phyloP scores from a whole-genome alignment of 208 protist genomes.

The Balamuthia mandrillaris region DNA sequence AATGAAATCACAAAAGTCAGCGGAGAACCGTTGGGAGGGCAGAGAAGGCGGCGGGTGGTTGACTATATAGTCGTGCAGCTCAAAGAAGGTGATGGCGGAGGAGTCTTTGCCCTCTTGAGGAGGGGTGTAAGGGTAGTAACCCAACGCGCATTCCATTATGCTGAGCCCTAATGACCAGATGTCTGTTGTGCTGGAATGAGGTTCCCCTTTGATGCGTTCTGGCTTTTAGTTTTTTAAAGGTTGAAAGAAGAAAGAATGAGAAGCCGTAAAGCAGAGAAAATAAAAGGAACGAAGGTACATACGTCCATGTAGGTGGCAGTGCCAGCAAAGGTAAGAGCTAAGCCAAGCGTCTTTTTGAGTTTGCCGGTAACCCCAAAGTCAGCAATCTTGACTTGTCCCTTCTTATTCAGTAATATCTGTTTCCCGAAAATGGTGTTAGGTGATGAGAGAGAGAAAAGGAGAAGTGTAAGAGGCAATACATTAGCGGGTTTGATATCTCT shows the following conservation, averaged over 20 bases:
- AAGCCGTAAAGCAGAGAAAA: not conserved
- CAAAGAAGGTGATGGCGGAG: slow-evolving; percentile 35
- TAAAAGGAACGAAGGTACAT: not conserved
- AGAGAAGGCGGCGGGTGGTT: slow-evolving; percentile 39
- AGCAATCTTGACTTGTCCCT: slow-evolving; percentile 52
- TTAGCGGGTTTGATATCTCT: slow-evolving; percentile 59
- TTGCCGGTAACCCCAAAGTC: slow-evolving; percentile 63
- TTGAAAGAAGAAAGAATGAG: not conserved
- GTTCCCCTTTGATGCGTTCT: slow-evolving; percentile 47
- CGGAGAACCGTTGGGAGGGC: slow-evolving; percentile 23
- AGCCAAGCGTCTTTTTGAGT: slow-evolving; percentile 45
- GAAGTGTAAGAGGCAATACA: not conserved
- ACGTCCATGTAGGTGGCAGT: slow-evolving; percentile 56
- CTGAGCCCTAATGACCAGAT: slow-evolving; percentile 59
- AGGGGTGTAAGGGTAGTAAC: slow-evolving; percentile 51
- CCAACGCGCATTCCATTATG: slow-evolving; percentile 57
- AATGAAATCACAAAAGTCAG: slow-evolving; percentile 38
- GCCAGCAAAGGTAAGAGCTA: slow-evolving; percentile 50
- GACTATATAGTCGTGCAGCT: slow-evolving; percentile 48
- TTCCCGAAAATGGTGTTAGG: not conserved
- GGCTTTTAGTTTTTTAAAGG: slow-evolving; percentile 15
- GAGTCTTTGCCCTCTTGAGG: not conserved
- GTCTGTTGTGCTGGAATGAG: slow-evolving; percentile 52
- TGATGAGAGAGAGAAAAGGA: not conserved
- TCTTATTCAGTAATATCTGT: slow-evolving; percentile 40